phyloP scores from a whole-genome alignment of 2,329 filamentous ascomycete species.

The Colletotrichum melonis region DNA sequence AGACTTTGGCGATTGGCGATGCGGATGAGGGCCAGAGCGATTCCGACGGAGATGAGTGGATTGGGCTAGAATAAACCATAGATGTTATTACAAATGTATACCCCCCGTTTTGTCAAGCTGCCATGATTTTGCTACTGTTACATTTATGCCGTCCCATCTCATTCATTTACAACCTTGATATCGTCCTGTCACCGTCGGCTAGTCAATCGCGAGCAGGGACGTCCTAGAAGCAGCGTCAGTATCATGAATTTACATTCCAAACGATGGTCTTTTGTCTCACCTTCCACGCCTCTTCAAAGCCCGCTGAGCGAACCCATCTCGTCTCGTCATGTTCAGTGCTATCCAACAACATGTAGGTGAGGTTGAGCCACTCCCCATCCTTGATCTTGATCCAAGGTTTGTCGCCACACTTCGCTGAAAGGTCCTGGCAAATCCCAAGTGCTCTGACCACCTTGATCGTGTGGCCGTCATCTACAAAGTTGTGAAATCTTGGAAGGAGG shows the following conservation, averaged over 20 bases:
- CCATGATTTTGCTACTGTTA: too few species aligned
- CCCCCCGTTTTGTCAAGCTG: constrained; percentile 28
- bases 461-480: constrained; percentile 80
- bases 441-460: constrained; percentile 80
- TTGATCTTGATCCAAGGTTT: constrained; percentile 64
- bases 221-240: constrained; percentile 5
- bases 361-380: constrained; percentile 68
- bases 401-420: constrained; percentile 57
- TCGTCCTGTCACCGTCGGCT: not conserved
- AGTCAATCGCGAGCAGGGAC: constrained; percentile 30
- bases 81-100: constrained; percentile 39
- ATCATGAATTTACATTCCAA: too few species aligned
- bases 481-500: constrained; percentile 59
- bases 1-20: constrained; percentile 23
- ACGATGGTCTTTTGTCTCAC: constrained; percentile 29
- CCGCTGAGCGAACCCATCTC: constrained; percentile 71
- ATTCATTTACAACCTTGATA: not conserved
- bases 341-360: constrained; percentile 72
- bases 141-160: not conserved
- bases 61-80: constrained; percentile 56
- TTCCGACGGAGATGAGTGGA: constrained; percentile 57
- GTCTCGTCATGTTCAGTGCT: constrained; percentile 59
- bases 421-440: constrained; percentile 70
- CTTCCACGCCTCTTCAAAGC: constrained; percentile 75
- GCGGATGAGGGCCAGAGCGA: constrained; percentile 47